Conservation (phyloP, 345 rosid species). For the Aethionema arabicum region DNA sequence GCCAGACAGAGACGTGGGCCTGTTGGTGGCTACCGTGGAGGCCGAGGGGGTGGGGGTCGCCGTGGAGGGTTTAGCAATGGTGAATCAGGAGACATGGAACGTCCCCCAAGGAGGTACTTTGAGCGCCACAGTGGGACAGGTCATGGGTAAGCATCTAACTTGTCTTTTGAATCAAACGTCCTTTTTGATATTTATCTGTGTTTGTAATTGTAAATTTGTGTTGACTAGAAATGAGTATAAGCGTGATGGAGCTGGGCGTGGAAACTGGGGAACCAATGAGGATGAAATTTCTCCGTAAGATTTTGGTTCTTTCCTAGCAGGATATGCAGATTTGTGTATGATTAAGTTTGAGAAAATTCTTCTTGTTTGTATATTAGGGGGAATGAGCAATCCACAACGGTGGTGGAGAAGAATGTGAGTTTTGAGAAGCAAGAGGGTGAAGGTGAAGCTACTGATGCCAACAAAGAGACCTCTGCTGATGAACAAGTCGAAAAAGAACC, state of each 20-base stretch:
- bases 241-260: constrained; percentile 90
- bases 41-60: constrained; percentile 41
- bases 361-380: constrained; percentile 43
- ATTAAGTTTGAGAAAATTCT: background rate
- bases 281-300: constrained; percentile 78
- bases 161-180: background rate
- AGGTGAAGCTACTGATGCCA: constrained; percentile 54
- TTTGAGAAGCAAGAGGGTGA: constrained; percentile 66
- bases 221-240: constrained; percentile 61
- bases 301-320: background rate
- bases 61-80: constrained; percentile 67
- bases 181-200: background rate
- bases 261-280: constrained; percentile 78
- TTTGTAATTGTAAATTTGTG: constrained; percentile 9
- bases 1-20: constrained; percentile 53
- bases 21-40: constrained; percentile 59
- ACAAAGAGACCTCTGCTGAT: constrained; percentile 39
- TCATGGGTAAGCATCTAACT: constrained; percentile 55
- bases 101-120: constrained; percentile 60
- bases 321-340: background rate
- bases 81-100: constrained; percentile 66
- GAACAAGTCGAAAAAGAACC: constrained; percentile 44
- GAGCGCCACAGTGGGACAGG: constrained; percentile 94
- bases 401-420: constrained; percentile 47
- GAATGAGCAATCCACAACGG: constrained; percentile 55